phyloP scores from a whole-genome alignment of 768 basidiomycete genomes.

The Boletus coccyginus region DNA sequence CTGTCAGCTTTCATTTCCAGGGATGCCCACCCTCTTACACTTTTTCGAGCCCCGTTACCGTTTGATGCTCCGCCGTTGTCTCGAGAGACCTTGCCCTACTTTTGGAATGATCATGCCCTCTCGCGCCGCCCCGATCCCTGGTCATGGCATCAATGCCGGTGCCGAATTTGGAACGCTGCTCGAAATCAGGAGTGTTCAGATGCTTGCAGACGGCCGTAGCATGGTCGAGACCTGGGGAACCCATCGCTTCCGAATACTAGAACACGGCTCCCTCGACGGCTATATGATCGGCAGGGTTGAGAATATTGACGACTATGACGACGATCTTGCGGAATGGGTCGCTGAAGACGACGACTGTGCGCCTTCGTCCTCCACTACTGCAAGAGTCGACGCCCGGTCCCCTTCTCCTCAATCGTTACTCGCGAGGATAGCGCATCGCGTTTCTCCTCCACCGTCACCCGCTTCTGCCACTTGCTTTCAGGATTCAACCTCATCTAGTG shows the following conservation, averaged over 20 bases:
- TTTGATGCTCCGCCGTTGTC: slow-evolving; percentile 94
- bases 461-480: not conserved
- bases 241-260: slow-evolving; percentile 80
- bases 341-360: slow-evolving; percentile 8
- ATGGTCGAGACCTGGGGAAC: slow-evolving; percentile 74
- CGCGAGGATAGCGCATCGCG: slow-evolving; percentile 13
- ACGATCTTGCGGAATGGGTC: slow-evolving; percentile 31
- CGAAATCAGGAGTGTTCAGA: slow-evolving; percentile 80
- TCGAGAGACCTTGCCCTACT: slow-evolving; percentile 68
- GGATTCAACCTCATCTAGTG: not conserved
- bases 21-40: slow-evolving; percentile 85
- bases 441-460: slow-evolving; percentile 9
- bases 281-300: slow-evolving; percentile 87
- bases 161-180: slow-evolving; percentile 89
- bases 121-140: slow-evolving; percentile 30
- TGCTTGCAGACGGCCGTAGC: slow-evolving; percentile 86
- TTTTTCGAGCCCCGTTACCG: slow-evolving; percentile 95
- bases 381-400: not conserved
- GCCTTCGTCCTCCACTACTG: slow-evolving; percentile 8
- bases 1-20: slow-evolving; percentile 87
- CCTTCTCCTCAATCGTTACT: slow-evolving; percentile 13
- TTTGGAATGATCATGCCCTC: slow-evolving; percentile 94
- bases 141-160: slow-evolving; percentile 20
- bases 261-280: slow-evolving; percentile 82
- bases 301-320: slow-evolving; percentile 41